Base-by-base conservation (phyloP, 768 basidiomycete genomes). In the Agaricus subrufescens region DNA sequence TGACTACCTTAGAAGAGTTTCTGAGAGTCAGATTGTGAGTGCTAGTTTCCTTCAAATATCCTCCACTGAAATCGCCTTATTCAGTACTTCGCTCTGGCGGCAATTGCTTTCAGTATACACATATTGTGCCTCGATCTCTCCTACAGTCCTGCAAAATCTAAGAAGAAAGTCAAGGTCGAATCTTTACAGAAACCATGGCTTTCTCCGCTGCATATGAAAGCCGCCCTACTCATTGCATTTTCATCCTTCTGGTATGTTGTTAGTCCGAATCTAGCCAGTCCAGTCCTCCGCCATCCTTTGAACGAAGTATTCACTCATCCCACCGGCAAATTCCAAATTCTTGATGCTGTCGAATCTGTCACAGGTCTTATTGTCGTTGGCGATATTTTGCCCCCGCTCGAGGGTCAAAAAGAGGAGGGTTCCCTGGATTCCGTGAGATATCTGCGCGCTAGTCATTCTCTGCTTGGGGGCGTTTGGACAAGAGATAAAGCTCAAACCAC, bases 351-450 rank as follows among this genome's bases (percentile, higher is more conserved):
- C 19, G 76, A 83, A 54, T 89, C 89, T 19, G 68, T 79, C n/a
- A 95, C 91, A 1, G 94, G 94, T 1, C 73, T 87, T 12, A 82
- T 98, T 34, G 81, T 88, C 2, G 94, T 97, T 7, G 94, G 84
- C 29, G 91, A 98, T 63, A 71, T 80, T 40, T 64, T 82, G 3
- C 74, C 80, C 38, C 77, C 73, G 3, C 60, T 59, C 64, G 39
- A 62, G 63, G 11, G 63, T 1, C 4, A 34, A 11, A 34, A 34
- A 0, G 65, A 67, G 54, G 66, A 66, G 52, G 59, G 65, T 19
- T 64, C 72, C 9, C 63, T 81, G 61, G 77, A 83, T 59, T 83
- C 82, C 27, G 67, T 80, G 25, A 78, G 85, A 50, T 86, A 84
- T 62, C 69, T 86, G 49, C 83, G 85, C 23, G 85, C 79, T 25